phyloP scores from a whole-genome alignment of 129 eudicot genomes.

The Scalesia atractyloides region DNA sequence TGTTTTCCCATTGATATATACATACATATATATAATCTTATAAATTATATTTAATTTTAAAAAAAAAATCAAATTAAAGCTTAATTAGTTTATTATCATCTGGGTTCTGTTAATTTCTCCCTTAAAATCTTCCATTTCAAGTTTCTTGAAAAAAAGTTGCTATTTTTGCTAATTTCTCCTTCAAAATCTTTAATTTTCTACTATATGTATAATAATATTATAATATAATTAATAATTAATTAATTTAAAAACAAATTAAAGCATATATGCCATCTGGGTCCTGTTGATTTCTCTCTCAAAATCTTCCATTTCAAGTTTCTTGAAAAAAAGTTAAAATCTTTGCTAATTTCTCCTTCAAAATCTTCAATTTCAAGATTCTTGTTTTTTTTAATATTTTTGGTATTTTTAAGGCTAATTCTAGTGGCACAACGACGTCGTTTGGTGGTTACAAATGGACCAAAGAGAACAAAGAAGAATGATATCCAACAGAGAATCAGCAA shows the following conservation, averaged over 20 bases:
- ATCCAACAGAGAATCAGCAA: slow-evolving; percentile 93
- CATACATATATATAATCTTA: background rate
- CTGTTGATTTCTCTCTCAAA: slow-evolving; percentile 12
- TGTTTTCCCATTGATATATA: background rate
- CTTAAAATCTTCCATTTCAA: background rate
- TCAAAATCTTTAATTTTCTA: background rate
- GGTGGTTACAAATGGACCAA: slow-evolving; percentile 72
- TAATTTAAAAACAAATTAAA: background rate
- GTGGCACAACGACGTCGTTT: slow-evolving; percentile 55
- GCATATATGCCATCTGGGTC: slow-evolving; percentile 32
- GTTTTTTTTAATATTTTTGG: slow-evolving; percentile 27
- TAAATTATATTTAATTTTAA: slow-evolving; percentile 2
- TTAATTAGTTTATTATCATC: no score
- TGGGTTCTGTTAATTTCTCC: background rate
- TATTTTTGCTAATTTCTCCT: slow-evolving; percentile 19
- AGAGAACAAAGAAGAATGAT: slow-evolving; percentile 79
- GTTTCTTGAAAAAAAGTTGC: background rate
- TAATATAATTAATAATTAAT: background rate
- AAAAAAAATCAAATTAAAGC: no score
- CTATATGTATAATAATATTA: no score
- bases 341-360: background rate
- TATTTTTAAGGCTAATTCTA: slow-evolving; percentile 53
- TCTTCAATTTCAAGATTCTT: background rate
- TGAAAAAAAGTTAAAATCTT: slow-evolving; percentile 15
- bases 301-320: background rate